These are phyloP conservation scores for Eudorina sp. DNA, from an alignment of 139 green algal genomes.

Conservation along the genomic window DNA sequence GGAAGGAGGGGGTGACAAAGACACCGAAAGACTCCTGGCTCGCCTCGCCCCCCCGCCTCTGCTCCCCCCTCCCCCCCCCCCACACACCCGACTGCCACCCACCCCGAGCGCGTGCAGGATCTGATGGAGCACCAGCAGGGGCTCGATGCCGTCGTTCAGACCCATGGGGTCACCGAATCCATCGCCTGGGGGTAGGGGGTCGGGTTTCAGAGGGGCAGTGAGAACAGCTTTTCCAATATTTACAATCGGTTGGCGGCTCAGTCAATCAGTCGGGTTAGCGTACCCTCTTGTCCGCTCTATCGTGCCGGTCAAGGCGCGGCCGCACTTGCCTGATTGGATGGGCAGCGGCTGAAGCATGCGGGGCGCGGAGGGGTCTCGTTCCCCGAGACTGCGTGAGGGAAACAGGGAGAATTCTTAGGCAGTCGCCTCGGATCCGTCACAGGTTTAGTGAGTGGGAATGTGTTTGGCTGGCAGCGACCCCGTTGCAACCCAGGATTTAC, in stretches of 20 bases:
- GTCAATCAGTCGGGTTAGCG: no score
- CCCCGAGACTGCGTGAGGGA: neutral
- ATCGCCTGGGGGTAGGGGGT: neutral
- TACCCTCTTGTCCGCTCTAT: no score
- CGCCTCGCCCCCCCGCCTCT: neutral
- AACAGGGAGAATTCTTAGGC: no score
- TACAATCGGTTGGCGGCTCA: no score
- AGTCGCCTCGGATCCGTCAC: no score
- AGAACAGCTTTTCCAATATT: no score
- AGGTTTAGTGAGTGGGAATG: no score
- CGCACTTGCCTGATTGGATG: slow-evolving; percentile 5
- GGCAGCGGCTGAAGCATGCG: neutral
- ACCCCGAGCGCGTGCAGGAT: neutral
- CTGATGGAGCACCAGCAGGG: slow-evolving; percentile 22
- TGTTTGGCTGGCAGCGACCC: no score
- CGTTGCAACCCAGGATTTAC: no score
- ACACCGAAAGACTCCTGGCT: neutral
- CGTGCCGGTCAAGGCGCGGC: no score
- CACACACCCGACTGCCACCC: neutral
- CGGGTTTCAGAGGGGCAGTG: neutral
- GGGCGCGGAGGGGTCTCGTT: neutral
- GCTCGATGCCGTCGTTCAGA: neutral
- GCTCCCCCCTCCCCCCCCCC: neutral
- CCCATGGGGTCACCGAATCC: slow-evolving; percentile 5
- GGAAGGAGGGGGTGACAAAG: neutral